phyloP scores from a whole-genome alignment of 176 grass and related monocot species.

The Alopecurus myosuroides region DNA sequence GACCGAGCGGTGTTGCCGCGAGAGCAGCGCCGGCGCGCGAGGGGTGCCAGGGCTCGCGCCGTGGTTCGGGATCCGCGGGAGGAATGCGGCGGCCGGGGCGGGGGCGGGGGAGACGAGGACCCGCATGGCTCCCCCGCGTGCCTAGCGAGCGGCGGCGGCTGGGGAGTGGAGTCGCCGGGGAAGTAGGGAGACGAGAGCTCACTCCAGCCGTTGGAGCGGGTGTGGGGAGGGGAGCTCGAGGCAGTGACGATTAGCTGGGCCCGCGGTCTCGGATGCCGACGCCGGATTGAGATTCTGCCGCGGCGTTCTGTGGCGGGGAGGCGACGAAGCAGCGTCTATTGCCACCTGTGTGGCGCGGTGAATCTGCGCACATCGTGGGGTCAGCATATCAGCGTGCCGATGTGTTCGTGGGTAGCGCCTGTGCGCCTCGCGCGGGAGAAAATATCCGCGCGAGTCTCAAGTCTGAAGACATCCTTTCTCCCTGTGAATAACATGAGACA shows the following conservation, averaged over 20 bases:
- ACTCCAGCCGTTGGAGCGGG: not conserved
- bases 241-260: not conserved
- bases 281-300: constrained; percentile 22
- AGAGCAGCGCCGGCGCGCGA: constrained; percentile 20
- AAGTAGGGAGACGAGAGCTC: not conserved
- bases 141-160: not conserved
- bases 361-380: constrained; percentile 9
- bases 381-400: too few relatives aligned
- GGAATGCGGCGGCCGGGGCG: constrained; percentile 9
- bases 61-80: not conserved
- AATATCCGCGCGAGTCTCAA: not conserved
- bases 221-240: not conserved
- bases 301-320: constrained; percentile 31
- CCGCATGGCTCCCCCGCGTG: constrained; percentile 5
- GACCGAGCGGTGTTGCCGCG: not conserved
- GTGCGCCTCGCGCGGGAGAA: not conserved
- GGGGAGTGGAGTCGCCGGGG: not conserved
- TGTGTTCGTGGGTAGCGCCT: constrained; percentile 17
- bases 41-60: not conserved
- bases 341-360: constrained; percentile 12
- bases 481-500: too few relatives aligned
- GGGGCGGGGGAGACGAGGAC: constrained; percentile 30
- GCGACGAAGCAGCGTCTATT: not conserved
- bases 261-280: constrained; percentile 9
- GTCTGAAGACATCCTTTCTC: too few relatives aligned